Evolutionary conservation across 257 asterid genomes (phyloP), one percentile per base, ranked within the genome.

Genomic region (Nicotiana tomentosiformis): DNA sequence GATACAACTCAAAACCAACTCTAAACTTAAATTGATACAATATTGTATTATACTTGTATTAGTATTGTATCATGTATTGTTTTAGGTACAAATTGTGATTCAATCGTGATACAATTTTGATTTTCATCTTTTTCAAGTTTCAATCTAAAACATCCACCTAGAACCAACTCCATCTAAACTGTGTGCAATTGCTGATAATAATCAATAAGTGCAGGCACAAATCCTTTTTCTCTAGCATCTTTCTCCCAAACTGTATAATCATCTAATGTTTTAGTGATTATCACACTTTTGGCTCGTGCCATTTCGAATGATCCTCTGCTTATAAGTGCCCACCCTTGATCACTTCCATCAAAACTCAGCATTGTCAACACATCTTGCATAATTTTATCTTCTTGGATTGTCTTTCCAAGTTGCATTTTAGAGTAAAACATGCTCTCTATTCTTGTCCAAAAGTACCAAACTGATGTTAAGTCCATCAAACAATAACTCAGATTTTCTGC

Each of bases 391-490:
- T 88, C 88, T 37, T 81, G 81, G 10, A 86, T 56, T 5, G 80
- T 91, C 12, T 89, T 88, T 1, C 95, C 92, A 0, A 86, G 92
- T 15, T 88, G 90, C 66, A 88, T 74, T 88, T 92, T 93, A 0
- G 98, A 93, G 89, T 91, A 84, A 77, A 93, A 82, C 98, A 95
- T 95, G 96, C 98, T 93, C 39, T 90, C 95, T 3, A 95, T 67
- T 10, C 98, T 84, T 0, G 91, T 88, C 98, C 98, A 95, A 46
- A 95, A 95, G 88, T 81, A 91, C 98, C 96, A 92, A 11, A 87
- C 82, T 4, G 82, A 84, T 14, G 90, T 81, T 49, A 87, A 88
- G 49, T 95, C 89, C 2, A 29, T 81, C 96, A 90, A 93, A 55
- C 90, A 87, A 20, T 85, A 85, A 78, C 96, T 90, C 14, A 85